Evolutionary conservation across 2,329 filamentous ascomycete genomes (phyloP), one percentile per base, ranked within the genome.

Genomic region (Aspergillus ruber): DNA sequence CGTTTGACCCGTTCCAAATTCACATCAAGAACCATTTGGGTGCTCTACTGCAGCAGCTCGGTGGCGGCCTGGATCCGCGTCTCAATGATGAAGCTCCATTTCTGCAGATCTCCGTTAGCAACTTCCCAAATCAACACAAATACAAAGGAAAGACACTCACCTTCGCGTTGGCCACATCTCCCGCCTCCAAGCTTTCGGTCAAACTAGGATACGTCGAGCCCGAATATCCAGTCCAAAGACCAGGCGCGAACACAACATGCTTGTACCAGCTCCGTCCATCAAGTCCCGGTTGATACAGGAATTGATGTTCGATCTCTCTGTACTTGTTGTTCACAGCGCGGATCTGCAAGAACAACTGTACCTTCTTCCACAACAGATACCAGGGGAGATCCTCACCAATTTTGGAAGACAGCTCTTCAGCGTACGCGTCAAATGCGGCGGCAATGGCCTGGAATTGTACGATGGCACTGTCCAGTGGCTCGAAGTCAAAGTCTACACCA

Each of bases 191-290:
- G 44, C 75, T 78, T 63, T 85, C 82, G 4, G 83, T 77, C n/a
- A 85, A 65, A 1, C 81, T 80, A 1, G 82, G 82, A 56, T 80
- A 85, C 7, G 81, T 83, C 3, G 78, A 82, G 3, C 90, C 90
- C 0, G 89, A 75, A 67, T 96, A 96, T 0, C 90, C 90, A 0
- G 89, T 95, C 89, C 90, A 95, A 42, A 91, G 66, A 0, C 90
- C 90, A 0, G 90, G 90, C 1, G 90, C 90, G 68, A 94, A 96
- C 1, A 96, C 86, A 2, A 95, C 85, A 61, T 96, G 91, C 73
- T 96, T 96, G 74, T 91, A 97, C 90, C 90, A 96, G 20, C 74
- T 74, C 50, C 91, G 75, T 1, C 82, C 82, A 64, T 95, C 90
- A 17, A 97, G 70, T 0, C 91, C 91, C 3, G 78, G 75, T 4